Evolutionary conservation across 192 early-diverging fungal genomes (phyloP).

Genomic region (Coemansia sp.): DNA sequence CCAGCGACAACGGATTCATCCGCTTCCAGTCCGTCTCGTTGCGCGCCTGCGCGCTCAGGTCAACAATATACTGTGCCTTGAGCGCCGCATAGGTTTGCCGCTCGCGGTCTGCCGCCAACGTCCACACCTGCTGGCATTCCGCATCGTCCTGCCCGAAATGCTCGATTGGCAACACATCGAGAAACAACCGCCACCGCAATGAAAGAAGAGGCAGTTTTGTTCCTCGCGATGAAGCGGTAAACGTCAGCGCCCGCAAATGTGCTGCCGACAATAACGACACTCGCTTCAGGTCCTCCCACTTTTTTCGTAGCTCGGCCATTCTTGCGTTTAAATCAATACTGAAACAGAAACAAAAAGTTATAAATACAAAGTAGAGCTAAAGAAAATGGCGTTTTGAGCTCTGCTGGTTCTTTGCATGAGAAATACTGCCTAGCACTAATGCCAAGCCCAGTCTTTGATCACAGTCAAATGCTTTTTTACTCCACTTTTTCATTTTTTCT

Average conservation of each 20-base stretch:
- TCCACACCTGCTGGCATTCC: conserved; percentile 29
- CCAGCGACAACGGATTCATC: conserved; percentile 86
- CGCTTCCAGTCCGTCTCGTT: conserved; percentile 58
- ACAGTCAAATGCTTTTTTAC: background rate
- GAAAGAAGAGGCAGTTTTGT: conserved; percentile 31
- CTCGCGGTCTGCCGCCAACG: conserved; percentile 25
- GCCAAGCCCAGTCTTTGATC: no score
- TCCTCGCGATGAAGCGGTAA: conserved; percentile 6
- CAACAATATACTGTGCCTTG: conserved; percentile 20
- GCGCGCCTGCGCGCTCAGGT: conserved; percentile 11
- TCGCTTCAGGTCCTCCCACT: conserved; percentile 38
- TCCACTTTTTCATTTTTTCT: conserved; percentile 1
- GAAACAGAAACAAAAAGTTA: conserved; percentile 1
- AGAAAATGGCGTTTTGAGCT: background rate
- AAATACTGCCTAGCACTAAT: no score
- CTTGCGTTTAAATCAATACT: background rate
- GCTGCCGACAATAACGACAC: conserved; percentile 27
- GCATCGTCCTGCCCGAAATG: conserved; percentile 32
- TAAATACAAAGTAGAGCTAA: background rate
- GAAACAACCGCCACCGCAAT: conserved; percentile 43
- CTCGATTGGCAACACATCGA: conserved; percentile 38
- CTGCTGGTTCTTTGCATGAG: background rate
- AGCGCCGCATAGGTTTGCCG: conserved; percentile 31
- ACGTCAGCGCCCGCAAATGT: conserved; percentile 23
- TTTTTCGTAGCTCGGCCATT: background rate